These are phyloP conservation scores for Pseudogymnoascus sp. DNA, from an alignment of 2,329 filamentous ascomycete species.

Conservation along the genomic window DNA sequence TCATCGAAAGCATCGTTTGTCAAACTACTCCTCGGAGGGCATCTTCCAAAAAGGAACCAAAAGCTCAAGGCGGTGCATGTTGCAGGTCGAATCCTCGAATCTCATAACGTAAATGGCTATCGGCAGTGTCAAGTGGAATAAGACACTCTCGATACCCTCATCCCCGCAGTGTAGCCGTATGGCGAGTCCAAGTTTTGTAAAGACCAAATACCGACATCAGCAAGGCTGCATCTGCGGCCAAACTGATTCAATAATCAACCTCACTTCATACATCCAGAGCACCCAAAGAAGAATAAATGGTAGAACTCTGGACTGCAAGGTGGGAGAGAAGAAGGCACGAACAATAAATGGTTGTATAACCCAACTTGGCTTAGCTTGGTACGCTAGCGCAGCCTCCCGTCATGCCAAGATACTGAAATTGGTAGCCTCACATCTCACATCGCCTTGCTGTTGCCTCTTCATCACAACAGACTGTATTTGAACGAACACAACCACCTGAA, in stretches of 20 bases:
- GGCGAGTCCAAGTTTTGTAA: slow-evolving; percentile 51
- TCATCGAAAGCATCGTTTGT: not conserved
- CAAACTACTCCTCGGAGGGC: not conserved
- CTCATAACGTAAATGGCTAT: slow-evolving; percentile 80
- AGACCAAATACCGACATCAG: slow-evolving; percentile 52
- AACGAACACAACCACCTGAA: not conserved
- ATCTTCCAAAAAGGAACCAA: not conserved
- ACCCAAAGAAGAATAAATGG: slow-evolving; percentile 66
- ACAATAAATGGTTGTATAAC: slow-evolving; percentile 21
- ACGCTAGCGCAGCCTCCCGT: slow-evolving; percentile 8
- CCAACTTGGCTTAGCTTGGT: slow-evolving; percentile 11
- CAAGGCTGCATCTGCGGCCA: slow-evolving; percentile 81
- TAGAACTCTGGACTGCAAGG: slow-evolving; percentile 66
- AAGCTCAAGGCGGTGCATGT: not conserved
- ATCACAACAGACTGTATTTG: not conserved
- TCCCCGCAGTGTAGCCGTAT: slow-evolving; percentile 58
- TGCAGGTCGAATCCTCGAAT: slow-evolving; percentile 53
- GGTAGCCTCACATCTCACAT: not conserved
- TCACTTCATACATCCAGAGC: slow-evolving; percentile 54
- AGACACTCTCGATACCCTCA: slow-evolving; percentile 56
- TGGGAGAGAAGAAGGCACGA: slow-evolving; percentile 27
- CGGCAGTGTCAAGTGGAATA: slow-evolving; percentile 85
- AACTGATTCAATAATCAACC: slow-evolving; percentile 79
- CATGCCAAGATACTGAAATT: not conserved
- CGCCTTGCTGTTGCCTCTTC: not conserved